Percentiles rank a stretch among this genome's conserved stretches.
phyloP scores from a whole-genome alignment of 1,284 basidiomycete genomes.

The Grifola frondosa region DNA sequence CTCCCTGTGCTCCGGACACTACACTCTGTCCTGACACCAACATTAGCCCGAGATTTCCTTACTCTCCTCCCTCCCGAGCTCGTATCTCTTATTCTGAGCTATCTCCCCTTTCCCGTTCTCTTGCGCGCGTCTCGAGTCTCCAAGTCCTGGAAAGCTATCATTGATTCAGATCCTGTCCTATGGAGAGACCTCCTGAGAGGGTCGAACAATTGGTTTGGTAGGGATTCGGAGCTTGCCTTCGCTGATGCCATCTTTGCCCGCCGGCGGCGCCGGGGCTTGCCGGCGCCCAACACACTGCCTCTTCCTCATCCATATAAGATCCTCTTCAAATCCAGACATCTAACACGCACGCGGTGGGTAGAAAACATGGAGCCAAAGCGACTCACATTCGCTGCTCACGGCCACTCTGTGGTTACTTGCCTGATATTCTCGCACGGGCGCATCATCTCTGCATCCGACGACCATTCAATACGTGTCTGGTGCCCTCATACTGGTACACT shows the following conservation, averaged over 20 bases:
- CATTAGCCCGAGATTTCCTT: conserved; percentile 84
- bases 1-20: conserved; percentile 80
- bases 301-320: conserved; percentile 83
- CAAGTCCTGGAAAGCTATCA: conserved; percentile 76
- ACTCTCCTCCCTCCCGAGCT: conserved; percentile 84
- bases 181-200: conserved; percentile 80
- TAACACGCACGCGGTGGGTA: conserved; percentile 78
- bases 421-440: conserved; percentile 90
- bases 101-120: conserved; percentile 73
- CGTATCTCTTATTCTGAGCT: conserved; percentile 77
- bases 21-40: conserved; percentile 81
- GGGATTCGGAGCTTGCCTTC: conserved; percentile 71
- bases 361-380: conserved; percentile 72
- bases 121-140: conserved; percentile 81
- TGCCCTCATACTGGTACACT: conserved; percentile 78
- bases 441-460: conserved; percentile 93
- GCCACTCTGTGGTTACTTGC: conserved; percentile 89
- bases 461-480: conserved; percentile 92
- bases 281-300: conserved; percentile 48
- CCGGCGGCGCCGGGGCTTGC: conserved; percentile 45
- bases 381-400: conserved; percentile 82
- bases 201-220: conserved; percentile 84
- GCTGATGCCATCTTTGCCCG: conserved; percentile 60
- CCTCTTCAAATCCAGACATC: conserved; percentile 81
- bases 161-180: conserved; percentile 81